Base-by-base conservation (phyloP, 2,329 filamentous ascomycete species). In the Exophiala xenobiotica region DNA sequence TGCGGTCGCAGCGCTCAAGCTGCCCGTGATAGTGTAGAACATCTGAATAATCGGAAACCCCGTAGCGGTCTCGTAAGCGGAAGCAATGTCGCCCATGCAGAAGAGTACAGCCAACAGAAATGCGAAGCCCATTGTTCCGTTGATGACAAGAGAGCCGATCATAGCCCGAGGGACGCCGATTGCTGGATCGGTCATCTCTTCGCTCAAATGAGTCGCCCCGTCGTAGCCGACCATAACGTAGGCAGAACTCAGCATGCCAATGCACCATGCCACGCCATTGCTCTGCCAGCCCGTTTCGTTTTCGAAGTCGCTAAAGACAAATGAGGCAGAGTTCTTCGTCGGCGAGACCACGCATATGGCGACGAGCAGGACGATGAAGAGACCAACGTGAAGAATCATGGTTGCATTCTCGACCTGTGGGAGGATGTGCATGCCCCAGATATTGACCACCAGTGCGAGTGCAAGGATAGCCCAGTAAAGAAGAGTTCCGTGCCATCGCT, bases 21-120 rank as follows among this genome's bases (percentile, higher is more conserved):
- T 75, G 16, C 63, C 59, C 1, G 74, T 76, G 9, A 73, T 73
- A 48, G 74, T 61, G 41, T 67, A 64, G 49, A 82, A 78, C 26
- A 78, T 74, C 31, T 78, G 70, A 60, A 76, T 70, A 60, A 78
- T 71, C 5, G 78, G 72, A 40, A 73, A 78, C 0, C 72, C 68
- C 8, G 74, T 78, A 1, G 68, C 58, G 0, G 72, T 67, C 2
- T 64, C 54, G 3, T 77, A 57, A n/a, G 64, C 71, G 2, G 62
- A 62, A 2, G 69, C 60, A 2, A 74, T 49, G 35, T 74, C 65
- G 2, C 67, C 68, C 31, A 74, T 66, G 44, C 68, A 71, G 61
- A 73, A 77, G 3, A 75, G 61, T 6, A 73, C 61, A 1, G 73
- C 73, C 27, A 75, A 63, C 23, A 75, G 61, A 62, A 73, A 75